Conservation (phyloP, 768 basidiomycete genomes). For the Lentinula raphanica region DNA sequence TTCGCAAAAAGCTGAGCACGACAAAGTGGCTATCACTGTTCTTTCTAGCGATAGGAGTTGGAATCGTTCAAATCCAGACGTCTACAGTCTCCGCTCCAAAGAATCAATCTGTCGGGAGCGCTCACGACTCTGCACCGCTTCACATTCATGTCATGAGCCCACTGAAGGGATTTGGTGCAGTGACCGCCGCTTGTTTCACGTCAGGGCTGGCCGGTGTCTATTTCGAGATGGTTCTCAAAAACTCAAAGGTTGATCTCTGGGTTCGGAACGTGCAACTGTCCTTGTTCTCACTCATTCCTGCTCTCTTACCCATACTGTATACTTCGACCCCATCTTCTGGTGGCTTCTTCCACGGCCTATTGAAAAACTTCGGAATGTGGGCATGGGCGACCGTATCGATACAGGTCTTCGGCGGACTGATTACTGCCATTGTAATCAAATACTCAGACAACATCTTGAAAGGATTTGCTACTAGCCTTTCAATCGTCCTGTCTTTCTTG, state of each 20-base stretch:
- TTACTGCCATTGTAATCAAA: slow-evolving; percentile 96
- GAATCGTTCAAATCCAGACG: slow-evolving; percentile 90
- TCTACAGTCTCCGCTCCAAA: slow-evolving; percentile 27
- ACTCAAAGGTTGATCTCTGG: slow-evolving; percentile 81
- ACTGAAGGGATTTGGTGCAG: slow-evolving; percentile 77
- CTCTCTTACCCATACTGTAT: slow-evolving; percentile 74
- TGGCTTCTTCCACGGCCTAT: slow-evolving; percentile 53
- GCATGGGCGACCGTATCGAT: slow-evolving; percentile 90
- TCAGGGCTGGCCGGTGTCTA: slow-evolving; percentile 90
- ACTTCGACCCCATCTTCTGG: slow-evolving; percentile 34
- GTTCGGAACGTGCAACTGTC: slow-evolving; percentile 87
- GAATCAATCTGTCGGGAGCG: slow-evolving; percentile 53
- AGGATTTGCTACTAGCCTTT: slow-evolving; percentile 94
- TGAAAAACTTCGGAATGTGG: slow-evolving; percentile 88
- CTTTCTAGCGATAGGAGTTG: slow-evolving; percentile 88
- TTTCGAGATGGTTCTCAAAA: slow-evolving; percentile 91
- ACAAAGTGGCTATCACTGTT: slow-evolving; percentile 86
- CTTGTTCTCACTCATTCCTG: slow-evolving; percentile 86
- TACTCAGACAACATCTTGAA: slow-evolving; percentile 94
- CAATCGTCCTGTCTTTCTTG: slow-evolving; percentile 92
- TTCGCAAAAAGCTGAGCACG: slow-evolving; percentile 65
- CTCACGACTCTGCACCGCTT: slow-evolving; percentile 54
- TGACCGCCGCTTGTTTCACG: slow-evolving; percentile 81
- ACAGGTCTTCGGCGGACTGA: slow-evolving; percentile 88
- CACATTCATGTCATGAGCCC: slow-evolving; percentile 77